These are phyloP conservation scores for Talaromyces sp. DNA, from an alignment of 2,329 filamentous ascomycete species.

Conservation along the genomic window DNA sequence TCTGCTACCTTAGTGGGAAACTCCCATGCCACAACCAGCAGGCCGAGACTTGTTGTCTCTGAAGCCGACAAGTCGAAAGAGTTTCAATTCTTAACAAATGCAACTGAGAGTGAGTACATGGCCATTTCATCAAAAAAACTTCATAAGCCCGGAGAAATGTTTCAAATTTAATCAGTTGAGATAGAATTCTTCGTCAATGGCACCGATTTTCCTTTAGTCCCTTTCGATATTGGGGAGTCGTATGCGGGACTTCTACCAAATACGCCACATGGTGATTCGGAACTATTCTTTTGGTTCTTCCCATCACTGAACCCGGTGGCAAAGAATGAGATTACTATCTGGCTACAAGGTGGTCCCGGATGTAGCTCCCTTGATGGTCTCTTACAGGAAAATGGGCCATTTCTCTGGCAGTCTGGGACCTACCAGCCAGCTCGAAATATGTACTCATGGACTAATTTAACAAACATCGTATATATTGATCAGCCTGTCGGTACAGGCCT, in stretches of 20 bases:
- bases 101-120: background rate
- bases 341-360: conserved; percentile 47
- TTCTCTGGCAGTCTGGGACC: conserved; percentile 37
- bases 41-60: too few relatives aligned
- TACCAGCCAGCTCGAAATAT: conserved; percentile 45
- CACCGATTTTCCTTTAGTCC: conserved; percentile 10
- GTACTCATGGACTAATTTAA: conserved; percentile 57
- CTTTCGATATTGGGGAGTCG: conserved; percentile 30
- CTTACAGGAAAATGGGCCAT: conserved; percentile 43
- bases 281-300: conserved; percentile 65
- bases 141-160: background rate
- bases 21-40: background rate
- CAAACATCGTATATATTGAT: conserved; percentile 65
- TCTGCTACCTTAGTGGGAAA: background rate
- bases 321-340: conserved; percentile 32
- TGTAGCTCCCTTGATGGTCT: conserved; percentile 38
- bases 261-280: conserved; percentile 49
- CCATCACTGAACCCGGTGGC: conserved; percentile 37
- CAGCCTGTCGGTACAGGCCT: conserved; percentile 59
- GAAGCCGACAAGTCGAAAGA: background rate
- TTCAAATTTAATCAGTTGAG: background rate
- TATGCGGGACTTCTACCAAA: conserved; percentile 55
- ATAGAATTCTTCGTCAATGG: conserved; percentile 9
- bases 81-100: background rate
- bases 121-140: background rate